phyloP scores from a whole-genome alignment of 2,329 filamentous ascomycete genomes.

The Colletotrichum plurivorum region DNA sequence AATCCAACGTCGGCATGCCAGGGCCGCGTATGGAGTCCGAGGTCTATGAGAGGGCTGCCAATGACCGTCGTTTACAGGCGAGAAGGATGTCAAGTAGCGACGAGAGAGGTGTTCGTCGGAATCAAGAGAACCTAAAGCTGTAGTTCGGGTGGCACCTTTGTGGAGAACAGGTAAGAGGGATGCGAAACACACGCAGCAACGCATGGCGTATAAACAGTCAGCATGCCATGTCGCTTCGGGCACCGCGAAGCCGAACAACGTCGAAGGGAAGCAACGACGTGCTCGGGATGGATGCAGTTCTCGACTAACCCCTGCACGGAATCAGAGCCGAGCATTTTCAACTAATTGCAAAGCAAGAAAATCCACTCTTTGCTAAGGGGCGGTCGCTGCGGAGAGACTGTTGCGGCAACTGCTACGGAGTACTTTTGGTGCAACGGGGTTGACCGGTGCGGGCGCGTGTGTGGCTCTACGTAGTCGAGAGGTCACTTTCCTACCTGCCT shows the following conservation, averaged over 20 bases:
- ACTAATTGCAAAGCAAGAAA: not conserved
- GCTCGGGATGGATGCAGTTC: slow-evolving; percentile 1
- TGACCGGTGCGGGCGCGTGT: too few species aligned
- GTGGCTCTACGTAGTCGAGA: too few species aligned
- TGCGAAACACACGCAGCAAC: not conserved
- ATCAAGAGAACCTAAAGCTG: not conserved
- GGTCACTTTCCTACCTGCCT: too few species aligned
- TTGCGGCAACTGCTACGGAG: too few species aligned
- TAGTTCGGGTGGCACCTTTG: not conserved
- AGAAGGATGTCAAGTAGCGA: slow-evolving; percentile 9
- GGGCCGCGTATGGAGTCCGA: not conserved
- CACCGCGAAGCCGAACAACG: not conserved
- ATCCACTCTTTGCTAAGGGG: too few species aligned
- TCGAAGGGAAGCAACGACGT: not conserved
- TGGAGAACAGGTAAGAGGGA: slow-evolving; percentile 5
- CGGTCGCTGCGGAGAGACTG: too few species aligned
- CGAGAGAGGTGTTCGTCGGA: not conserved
- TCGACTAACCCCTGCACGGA: not conserved
- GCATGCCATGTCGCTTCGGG: not conserved
- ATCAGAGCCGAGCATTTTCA: not conserved
- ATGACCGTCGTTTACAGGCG: slow-evolving; percentile 27
- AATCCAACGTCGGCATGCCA: slow-evolving; percentile 9
- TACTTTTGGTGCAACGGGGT: too few species aligned
- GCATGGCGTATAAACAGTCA: slow-evolving; percentile 1
- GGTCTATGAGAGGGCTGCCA: slow-evolving; percentile 7